Evolutionary conservation across 2,329 filamentous ascomycete species (phyloP).

Genomic region (Pestalotiopsis sp.): DNA sequence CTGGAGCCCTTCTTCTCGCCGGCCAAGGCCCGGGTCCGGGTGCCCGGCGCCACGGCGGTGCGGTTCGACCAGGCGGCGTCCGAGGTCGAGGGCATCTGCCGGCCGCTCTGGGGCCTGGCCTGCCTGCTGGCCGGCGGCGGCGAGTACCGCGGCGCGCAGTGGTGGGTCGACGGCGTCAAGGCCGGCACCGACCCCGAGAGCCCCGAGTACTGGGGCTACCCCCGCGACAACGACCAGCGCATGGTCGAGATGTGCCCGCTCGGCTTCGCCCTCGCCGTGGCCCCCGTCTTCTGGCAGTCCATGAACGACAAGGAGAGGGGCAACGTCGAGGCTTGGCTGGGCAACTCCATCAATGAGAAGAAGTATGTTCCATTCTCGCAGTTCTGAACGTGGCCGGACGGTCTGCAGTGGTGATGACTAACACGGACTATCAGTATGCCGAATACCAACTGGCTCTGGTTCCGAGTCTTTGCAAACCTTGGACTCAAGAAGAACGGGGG

Average conservation of each 20-base stretch:
- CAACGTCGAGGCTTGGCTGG: constrained; percentile 73
- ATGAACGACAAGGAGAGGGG: constrained; percentile 61
- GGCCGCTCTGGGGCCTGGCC: constrained; percentile 76
- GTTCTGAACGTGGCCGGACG: constrained; percentile 24
- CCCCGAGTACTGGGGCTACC: constrained; percentile 76
- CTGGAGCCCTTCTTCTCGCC: constrained; percentile 73
- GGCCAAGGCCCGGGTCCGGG: constrained; percentile 63
- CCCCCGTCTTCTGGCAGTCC: constrained; percentile 65
- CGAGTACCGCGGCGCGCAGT: constrained; percentile 62
- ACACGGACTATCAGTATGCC: constrained; percentile 60
- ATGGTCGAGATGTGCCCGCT: constrained; percentile 87
- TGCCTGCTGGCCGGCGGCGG: constrained; percentile 70
- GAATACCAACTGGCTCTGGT: constrained; percentile 74
- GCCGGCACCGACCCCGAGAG: constrained; percentile 70
- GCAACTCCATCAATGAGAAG: constrained; percentile 75
- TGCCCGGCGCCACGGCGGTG: constrained; percentile 71
- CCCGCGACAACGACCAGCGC: constrained; percentile 75
- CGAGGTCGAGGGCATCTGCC: constrained; percentile 74
- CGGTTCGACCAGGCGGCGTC: constrained; percentile 77
- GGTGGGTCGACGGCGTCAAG: constrained; percentile 71
- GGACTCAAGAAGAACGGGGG: constrained; percentile 76
- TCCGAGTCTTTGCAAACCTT: constrained; percentile 81
- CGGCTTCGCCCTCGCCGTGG: constrained; percentile 73
- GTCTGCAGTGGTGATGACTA: constrained; percentile 10
- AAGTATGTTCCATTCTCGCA: constrained; percentile 46